A percentile compares a stretch with the other conserved stretches of the same genome.
phyloP scores from a whole-genome alignment of 805 yeast genomes.

The Candida hispaniensis region DNA sequence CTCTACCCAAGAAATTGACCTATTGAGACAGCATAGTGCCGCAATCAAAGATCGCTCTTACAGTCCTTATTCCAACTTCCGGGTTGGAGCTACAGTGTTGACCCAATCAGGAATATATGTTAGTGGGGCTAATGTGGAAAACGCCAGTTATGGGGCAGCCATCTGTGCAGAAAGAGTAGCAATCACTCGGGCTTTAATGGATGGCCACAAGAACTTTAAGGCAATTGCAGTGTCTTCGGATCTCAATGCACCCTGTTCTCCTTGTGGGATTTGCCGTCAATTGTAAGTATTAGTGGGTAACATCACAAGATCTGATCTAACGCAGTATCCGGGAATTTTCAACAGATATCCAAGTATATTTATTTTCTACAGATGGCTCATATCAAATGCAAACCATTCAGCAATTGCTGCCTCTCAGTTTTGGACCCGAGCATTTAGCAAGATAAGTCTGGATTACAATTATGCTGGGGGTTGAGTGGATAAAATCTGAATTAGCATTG shows the following conservation, averaged over 20 bases:
- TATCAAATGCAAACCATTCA: conserved; percentile 39
- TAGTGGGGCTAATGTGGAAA: conserved; percentile 83
- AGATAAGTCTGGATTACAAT: too few species aligned
- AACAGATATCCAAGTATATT: conserved; percentile 45
- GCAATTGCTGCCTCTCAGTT: conserved; percentile 69
- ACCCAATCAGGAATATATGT: conserved; percentile 40
- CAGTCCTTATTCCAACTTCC: conserved; percentile 63
- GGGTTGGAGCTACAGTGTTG: conserved; percentile 74
- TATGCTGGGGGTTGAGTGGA: too few species aligned
- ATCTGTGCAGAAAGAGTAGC: conserved; percentile 73
- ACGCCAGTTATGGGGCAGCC: conserved; percentile 75
- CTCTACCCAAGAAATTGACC: too few species aligned
- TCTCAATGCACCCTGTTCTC: conserved; percentile 48
- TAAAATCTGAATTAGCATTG: too few species aligned
- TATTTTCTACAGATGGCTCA: conserved; percentile 42
- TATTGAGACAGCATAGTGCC: too few species aligned
- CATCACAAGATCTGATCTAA: conserved; percentile 1
- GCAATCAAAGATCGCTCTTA: conserved; percentile 45
- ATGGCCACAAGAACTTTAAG: conserved; percentile 32
- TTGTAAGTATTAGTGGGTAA: conserved; percentile 28
- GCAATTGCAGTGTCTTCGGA: conserved; percentile 65
- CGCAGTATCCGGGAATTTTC: conserved; percentile 63
- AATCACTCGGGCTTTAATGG: conserved; percentile 41
- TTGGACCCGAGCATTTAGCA: conserved; percentile 68
- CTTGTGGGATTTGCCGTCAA: conserved; percentile 94